Evolutionary conservation across 2,329 filamentous ascomycete genomes (phyloP).

Genomic region (Fusarium sp.): DNA sequence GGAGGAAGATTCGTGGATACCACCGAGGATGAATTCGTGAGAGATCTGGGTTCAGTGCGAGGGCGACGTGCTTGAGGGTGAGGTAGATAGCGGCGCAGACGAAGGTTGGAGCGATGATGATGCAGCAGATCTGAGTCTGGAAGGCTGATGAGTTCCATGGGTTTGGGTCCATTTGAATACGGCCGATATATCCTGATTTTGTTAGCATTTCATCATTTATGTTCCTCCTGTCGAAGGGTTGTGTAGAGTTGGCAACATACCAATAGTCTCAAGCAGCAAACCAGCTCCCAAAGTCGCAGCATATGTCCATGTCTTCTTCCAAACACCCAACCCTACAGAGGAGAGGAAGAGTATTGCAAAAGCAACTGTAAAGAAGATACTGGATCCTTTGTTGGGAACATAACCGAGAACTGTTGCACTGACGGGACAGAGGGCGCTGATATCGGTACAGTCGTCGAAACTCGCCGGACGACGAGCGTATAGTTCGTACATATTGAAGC

Average conservation of each 20-base stretch:
- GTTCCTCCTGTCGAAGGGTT: not conserved
- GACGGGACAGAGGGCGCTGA: slow-evolving; percentile 63
- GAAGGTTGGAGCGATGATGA: slow-evolving; percentile 70
- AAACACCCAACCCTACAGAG: slow-evolving; percentile 59
- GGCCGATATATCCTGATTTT: slow-evolving; percentile 64
- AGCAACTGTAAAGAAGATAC: slow-evolving; percentile 64
- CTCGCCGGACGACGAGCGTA: slow-evolving; percentile 30
- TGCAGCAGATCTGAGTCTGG: slow-evolving; percentile 69
- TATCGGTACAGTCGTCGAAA: slow-evolving; percentile 49
- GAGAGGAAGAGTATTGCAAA: slow-evolving; percentile 61
- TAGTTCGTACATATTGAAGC: slow-evolving; percentile 26
- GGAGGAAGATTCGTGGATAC: slow-evolving; percentile 70
- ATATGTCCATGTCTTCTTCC: slow-evolving; percentile 68
- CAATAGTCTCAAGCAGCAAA: slow-evolving; percentile 63
- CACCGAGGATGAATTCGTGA: slow-evolving; percentile 65
- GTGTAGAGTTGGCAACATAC: slow-evolving; percentile 48
- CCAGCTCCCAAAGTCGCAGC: slow-evolving; percentile 63
- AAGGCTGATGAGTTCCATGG: slow-evolving; percentile 68
- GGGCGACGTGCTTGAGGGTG: slow-evolving; percentile 70
- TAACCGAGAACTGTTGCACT: slow-evolving; percentile 66
- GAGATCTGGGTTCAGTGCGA: slow-evolving; percentile 61
- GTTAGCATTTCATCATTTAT: slow-evolving; percentile 1
- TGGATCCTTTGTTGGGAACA: slow-evolving; percentile 67
- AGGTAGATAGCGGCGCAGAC: slow-evolving; percentile 74
- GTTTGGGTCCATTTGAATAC: slow-evolving; percentile 63